Evolutionary conservation across 352 stramenopile genomes (phyloP).

Genomic region (Phytophthora capsici): DNA sequence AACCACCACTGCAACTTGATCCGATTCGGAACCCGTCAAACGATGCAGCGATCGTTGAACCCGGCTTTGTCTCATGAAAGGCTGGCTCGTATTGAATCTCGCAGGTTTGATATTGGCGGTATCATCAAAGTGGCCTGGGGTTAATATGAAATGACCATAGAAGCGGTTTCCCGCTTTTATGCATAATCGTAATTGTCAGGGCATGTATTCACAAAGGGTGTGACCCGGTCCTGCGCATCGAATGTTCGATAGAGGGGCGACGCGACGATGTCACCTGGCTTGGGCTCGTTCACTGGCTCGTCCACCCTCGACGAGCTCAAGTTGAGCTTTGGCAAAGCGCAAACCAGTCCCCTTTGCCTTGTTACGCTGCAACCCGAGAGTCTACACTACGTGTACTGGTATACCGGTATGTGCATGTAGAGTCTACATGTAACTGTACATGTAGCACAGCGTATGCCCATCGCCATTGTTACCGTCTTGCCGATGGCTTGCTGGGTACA

Average conservation of each 20-base stretch:
- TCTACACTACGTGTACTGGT: too few species aligned
- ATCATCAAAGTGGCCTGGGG: neutral
- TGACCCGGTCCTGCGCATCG: neutral
- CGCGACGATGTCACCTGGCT: constrained; percentile 7
- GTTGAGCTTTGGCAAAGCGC: constrained; percentile 14
- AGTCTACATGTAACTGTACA: too few species aligned
- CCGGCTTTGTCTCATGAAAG: constrained; percentile 3
- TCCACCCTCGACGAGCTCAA: neutral
- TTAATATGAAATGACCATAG: neutral
- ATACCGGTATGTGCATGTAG: too few species aligned
- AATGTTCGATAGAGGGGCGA: constrained; percentile 1
- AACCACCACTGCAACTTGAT: neutral
- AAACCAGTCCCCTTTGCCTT: neutral
- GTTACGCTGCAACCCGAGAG: neutral
- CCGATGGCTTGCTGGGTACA: too few species aligned
- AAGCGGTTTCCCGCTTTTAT: neutral
- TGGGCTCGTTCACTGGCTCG: too few species aligned
- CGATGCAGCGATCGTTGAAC: neutral
- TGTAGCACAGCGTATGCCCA: too few species aligned
- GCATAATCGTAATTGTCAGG: neutral
- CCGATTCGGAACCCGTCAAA: neutral
- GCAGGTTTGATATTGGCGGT: neutral
- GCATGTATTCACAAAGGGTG: neutral
- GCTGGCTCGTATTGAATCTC: neutral
- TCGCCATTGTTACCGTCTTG: too few species aligned